Percentiles rank a stretch among this genome's conserved stretches.
phyloP scores from a whole-genome alignment of 768 basidiomycete species.

The Rhodotorula diobovata region DNA sequence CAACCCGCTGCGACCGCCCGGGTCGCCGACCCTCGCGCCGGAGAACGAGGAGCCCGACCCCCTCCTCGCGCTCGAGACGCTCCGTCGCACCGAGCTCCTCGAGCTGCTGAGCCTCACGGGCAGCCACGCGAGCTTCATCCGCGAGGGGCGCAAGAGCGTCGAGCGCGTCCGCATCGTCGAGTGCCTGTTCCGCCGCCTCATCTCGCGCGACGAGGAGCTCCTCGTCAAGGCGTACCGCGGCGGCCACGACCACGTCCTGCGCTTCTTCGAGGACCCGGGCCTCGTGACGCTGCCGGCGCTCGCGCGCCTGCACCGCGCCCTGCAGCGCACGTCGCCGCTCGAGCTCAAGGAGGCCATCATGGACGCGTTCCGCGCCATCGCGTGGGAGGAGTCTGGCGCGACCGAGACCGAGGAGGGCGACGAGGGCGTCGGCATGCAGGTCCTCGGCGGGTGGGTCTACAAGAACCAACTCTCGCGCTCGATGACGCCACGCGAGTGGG shows the following conservation, averaged over 20 bases:
- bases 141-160: conserved; percentile 33
- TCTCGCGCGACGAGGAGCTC: conserved; percentile 31
- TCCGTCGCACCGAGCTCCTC: conserved; percentile 34
- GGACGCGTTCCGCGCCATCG: conserved; percentile 40
- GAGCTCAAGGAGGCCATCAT: conserved; percentile 35
- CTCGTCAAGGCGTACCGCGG: conserved; percentile 38
- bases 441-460: conserved; percentile 39
- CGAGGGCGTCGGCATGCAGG: conserved; percentile 38
- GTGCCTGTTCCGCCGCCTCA: conserved; percentile 36
- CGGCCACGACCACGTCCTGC: conserved; percentile 38
- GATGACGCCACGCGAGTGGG: conserved; percentile 33
- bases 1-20: conserved; percentile 33
- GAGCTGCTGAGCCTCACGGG: conserved; percentile 37
- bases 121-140: conserved; percentile 36
- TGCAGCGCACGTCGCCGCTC: conserved; percentile 27
- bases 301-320: conserved; percentile 17
- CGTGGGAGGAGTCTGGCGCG: conserved; percentile 39
- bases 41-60: conserved; percentile 34
- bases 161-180: conserved; percentile 39
- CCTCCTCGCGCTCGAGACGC: conserved; percentile 30
- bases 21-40: conserved; percentile 32
- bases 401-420: conserved; percentile 38
- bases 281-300: conserved; percentile 29
- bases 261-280: conserved; percentile 38
- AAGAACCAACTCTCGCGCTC: conserved; percentile 19